Conservation (phyloP, 371 early-diverging fungal species). For the Actinomucor elegans region DNA sequence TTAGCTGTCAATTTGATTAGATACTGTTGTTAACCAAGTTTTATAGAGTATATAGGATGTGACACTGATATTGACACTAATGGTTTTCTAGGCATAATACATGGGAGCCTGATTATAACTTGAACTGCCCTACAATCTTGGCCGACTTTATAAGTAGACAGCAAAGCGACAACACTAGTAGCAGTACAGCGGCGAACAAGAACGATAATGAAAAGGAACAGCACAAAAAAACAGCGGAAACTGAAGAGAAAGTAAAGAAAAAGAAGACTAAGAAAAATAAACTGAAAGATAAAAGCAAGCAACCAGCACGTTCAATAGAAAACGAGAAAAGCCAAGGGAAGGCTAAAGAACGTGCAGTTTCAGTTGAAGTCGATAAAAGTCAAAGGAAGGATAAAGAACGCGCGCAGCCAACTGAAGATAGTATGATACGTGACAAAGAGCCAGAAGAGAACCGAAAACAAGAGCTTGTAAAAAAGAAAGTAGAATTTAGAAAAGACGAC, state of each 20-base stretch:
- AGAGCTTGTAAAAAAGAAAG: no score
- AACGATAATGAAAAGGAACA: background rate
- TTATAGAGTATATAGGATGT: no score
- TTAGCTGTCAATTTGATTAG: no score
- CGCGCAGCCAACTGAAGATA: no score
- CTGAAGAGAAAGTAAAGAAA: background rate
- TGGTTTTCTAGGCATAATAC: constrained; percentile 25
- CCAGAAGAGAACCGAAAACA: no score
- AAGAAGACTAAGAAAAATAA: background rate
- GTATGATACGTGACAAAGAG: no score
- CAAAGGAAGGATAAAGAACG: no score
- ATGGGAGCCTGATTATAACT: constrained; percentile 27
- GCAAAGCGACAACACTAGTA: background rate
- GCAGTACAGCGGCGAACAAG: background rate
- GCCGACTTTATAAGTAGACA: background rate
- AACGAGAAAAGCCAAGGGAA: background rate
- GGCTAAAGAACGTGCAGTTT: no score
- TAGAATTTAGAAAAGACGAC: no score
- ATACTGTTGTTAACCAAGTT: no score
- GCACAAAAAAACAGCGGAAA: background rate
- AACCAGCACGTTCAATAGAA: no score
- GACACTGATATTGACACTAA: no score
- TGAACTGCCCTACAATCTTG: constrained; percentile 9
- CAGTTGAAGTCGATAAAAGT: background rate
- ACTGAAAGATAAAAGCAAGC: background rate